phyloP scores from a whole-genome alignment of 768 basidiomycete genomes.

The Suillus subalutaceus region DNA sequence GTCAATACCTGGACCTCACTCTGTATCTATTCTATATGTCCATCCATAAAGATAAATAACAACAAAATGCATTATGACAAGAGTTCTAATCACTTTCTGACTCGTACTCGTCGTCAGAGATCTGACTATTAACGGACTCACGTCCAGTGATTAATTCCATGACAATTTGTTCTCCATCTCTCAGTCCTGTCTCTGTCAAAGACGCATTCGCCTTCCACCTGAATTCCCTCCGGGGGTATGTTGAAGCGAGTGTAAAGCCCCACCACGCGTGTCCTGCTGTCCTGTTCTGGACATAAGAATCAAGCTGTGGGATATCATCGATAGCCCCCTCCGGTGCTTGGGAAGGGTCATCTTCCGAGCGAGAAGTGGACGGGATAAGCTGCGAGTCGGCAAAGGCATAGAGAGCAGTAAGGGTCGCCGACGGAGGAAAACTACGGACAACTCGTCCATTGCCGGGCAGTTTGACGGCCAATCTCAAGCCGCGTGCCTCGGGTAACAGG shows the following conservation, averaged over 20 bases:
- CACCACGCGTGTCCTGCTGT: slow-evolving; percentile 52
- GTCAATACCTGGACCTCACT: neutral
- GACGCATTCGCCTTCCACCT: slow-evolving; percentile 45
- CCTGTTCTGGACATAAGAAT: slow-evolving; percentile 37
- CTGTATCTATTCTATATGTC: neutral
- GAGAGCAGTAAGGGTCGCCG: slow-evolving; percentile 59
- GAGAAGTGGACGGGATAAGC: slow-evolving; percentile 46
- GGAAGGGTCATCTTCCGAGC: slow-evolving; percentile 43
- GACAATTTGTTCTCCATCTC: slow-evolving; percentile 65
- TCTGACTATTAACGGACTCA: slow-evolving; percentile 23
- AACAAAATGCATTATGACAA: slow-evolving; percentile 3
- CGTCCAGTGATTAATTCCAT: slow-evolving; percentile 47
- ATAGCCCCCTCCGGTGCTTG: slow-evolving; percentile 40
- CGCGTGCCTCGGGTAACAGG: slow-evolving; percentile 34
- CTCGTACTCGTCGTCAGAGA: slow-evolving; percentile 57
- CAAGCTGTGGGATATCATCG: slow-evolving; percentile 39
- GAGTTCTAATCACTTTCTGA: slow-evolving; percentile 47
- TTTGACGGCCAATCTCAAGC: slow-evolving; percentile 54
- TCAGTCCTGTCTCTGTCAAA: slow-evolving; percentile 51
- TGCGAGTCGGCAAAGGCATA: slow-evolving; percentile 76
- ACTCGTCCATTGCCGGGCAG: slow-evolving; percentile 59
- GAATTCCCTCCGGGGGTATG: slow-evolving; percentile 73
- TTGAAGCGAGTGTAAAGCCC: slow-evolving; percentile 69
- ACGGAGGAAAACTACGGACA: slow-evolving; percentile 55
- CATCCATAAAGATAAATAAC: slow-evolving; percentile 3